Percentiles rank a stretch among this genome's conserved stretches.
phyloP scores from a whole-genome alignment of 495 filamentous ascomycete genomes.

The Bombardia bombarda region DNA sequence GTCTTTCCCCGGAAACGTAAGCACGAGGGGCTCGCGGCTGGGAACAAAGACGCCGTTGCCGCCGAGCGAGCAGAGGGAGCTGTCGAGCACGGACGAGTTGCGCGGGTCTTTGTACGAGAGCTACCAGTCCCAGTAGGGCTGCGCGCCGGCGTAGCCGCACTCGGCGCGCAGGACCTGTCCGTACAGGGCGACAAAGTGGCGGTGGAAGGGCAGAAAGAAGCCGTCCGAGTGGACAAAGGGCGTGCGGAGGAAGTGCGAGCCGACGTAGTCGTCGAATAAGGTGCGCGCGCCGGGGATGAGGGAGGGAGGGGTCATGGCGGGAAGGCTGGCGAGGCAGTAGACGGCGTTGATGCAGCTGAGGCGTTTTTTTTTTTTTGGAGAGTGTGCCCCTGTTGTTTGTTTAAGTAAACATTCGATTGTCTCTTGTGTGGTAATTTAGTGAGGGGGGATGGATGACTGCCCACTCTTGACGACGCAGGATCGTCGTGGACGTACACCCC shows the following conservation, averaged over 20 bases:
- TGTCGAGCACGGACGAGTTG: slow-evolving; percentile 11
- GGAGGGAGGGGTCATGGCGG: slow-evolving; percentile 8
- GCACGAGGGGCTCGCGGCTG: background rate
- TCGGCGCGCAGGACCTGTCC: slow-evolving; percentile 57
- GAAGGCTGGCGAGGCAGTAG: slow-evolving; percentile 31
- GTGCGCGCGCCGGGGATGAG: slow-evolving; percentile 32
- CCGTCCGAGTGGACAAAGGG: slow-evolving; percentile 24
- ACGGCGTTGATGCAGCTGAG: slow-evolving; percentile 36
- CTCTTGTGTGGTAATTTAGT: background rate
- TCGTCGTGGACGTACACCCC: background rate
- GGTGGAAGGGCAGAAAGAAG: slow-evolving; percentile 54
- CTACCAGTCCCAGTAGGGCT: slow-evolving; percentile 22
- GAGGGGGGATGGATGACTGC: background rate
- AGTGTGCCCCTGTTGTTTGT: background rate
- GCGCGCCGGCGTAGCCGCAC: slow-evolving; percentile 52
- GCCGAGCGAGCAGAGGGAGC: slow-evolving; percentile 16
- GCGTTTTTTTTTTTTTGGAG: background rate
- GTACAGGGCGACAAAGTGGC: slow-evolving; percentile 53
- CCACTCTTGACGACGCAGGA: slow-evolving; percentile 1
- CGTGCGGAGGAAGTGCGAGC: slow-evolving; percentile 23
- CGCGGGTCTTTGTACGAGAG: background rate
- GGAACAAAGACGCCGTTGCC: slow-evolving; percentile 18
- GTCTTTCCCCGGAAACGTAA: background rate
- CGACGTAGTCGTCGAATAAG: slow-evolving; percentile 43
- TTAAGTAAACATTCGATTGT: background rate